A percentile compares a stretch with the other conserved stretches of the same genome.
Evolutionary conservation across 345 rosid genomes (phyloP).

Genomic region (Eucalyptus pumila): DNA sequence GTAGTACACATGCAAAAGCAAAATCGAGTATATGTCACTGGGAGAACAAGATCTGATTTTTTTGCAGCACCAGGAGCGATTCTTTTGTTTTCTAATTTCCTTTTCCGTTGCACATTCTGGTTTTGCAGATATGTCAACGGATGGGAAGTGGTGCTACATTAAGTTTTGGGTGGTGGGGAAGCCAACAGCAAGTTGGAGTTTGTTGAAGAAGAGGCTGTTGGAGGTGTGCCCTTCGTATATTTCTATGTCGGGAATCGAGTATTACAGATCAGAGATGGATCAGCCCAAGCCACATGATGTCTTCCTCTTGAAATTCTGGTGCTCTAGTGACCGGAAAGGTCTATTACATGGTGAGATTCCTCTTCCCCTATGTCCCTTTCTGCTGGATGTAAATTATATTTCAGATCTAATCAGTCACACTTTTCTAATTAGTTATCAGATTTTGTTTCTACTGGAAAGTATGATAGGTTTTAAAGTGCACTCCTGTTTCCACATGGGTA

Average conservation of each 20-base stretch:
- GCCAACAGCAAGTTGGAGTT: constrained; percentile 37
- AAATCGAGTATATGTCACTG: background rate
- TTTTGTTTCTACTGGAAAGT: background rate
- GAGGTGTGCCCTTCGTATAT: constrained; percentile 57
- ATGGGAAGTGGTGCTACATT: constrained; percentile 66
- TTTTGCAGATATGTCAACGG: constrained; percentile 43
- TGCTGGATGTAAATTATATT: background rate
- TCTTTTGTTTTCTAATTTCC: background rate
- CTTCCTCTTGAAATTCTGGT: constrained; percentile 61
- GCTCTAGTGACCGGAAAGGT: constrained; percentile 35
- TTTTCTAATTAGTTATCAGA: background rate
- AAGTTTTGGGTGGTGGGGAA: constrained; percentile 58
- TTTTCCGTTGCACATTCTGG: background rate
- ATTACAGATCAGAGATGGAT: constrained; percentile 21
- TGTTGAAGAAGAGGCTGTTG: constrained; percentile 46
- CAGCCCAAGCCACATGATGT: constrained; percentile 28
- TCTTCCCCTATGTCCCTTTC: background rate
- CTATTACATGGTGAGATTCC: constrained; percentile 32
- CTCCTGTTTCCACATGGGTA: background rate
- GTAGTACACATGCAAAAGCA: background rate
- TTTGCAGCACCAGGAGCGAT: background rate
- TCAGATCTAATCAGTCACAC: background rate
- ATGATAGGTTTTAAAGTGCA: background rate
- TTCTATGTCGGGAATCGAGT: constrained; percentile 37
- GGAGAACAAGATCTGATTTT: background rate